Evolutionary conservation across 495 filamentous ascomycete genomes (phyloP).

Genomic region (Annulohypoxylon stygium): DNA sequence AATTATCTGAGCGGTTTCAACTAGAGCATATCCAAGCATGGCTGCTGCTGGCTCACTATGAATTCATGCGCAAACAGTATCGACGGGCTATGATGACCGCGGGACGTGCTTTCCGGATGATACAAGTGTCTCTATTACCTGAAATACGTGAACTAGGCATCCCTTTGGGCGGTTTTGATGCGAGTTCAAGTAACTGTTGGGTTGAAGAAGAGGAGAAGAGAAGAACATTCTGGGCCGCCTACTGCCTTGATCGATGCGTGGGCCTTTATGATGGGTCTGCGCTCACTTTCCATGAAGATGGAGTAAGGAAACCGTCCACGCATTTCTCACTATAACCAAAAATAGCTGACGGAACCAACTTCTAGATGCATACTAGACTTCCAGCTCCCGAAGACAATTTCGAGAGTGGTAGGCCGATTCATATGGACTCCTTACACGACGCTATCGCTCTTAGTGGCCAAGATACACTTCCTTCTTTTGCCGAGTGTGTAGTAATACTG

Average conservation of each 20-base stretch:
- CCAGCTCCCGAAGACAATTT: not conserved
- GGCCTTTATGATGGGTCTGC: constrained; percentile 22
- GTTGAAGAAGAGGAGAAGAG: constrained; percentile 61
- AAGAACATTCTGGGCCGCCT: constrained; percentile 64
- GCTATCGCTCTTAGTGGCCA: not conserved
- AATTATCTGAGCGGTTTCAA: not conserved
- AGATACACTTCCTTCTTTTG: not conserved
- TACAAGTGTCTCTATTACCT: constrained; percentile 59
- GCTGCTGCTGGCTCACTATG: constrained; percentile 66
- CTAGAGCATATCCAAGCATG: constrained; percentile 66
- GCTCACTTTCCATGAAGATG: constrained; percentile 33
- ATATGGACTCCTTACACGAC: constrained; percentile 8
- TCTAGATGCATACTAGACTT: constrained; percentile 5
- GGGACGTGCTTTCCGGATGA: constrained; percentile 61
- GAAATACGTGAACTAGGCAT: constrained; percentile 41
- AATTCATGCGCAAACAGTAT: constrained; percentile 60
- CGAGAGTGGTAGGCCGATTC: not conserved
- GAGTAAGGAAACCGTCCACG: constrained; percentile 1
- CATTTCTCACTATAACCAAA: not conserved
- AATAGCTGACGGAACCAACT: not conserved
- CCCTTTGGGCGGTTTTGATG: not conserved
- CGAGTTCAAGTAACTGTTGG: not conserved
- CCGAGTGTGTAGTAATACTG: not conserved
- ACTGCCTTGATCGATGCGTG: constrained; percentile 55
- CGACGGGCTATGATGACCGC: constrained; percentile 61